Conservation (phyloP, 495 filamentous ascomycete species). For the Aspergillus steynii region DNA sequence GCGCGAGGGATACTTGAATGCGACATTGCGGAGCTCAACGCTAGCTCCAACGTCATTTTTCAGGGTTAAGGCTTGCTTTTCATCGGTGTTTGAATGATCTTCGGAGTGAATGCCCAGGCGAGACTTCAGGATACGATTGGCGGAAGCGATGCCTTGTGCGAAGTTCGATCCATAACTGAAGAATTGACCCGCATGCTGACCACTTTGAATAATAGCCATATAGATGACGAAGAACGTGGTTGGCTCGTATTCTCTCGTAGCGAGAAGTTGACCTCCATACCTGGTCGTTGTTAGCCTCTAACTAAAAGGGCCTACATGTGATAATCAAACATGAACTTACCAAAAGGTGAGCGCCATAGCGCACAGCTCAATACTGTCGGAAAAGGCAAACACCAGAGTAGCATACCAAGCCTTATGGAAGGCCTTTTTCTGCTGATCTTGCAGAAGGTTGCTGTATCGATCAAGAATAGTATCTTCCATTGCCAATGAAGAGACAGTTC, state of each 20-base stretch:
- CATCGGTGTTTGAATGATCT: neutral
- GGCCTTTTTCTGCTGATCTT: constrained; percentile 50
- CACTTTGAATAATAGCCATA: constrained; percentile 58
- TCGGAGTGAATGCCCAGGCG: constrained; percentile 7
- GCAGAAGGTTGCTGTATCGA: constrained; percentile 50
- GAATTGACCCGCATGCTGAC: constrained; percentile 54
- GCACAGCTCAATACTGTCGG: constrained; percentile 47
- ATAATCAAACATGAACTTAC: constrained; percentile 31
- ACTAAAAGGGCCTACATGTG: neutral
- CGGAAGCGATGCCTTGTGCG: constrained; percentile 57
- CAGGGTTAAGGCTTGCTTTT: neutral
- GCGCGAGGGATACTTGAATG: constrained; percentile 61
- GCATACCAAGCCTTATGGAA: constrained; percentile 52
- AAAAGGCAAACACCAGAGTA: constrained; percentile 35
- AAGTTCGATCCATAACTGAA: constrained; percentile 52
- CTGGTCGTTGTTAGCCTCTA: constrained; percentile 5
- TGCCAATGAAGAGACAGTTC: constrained; percentile 56
- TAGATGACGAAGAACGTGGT: constrained; percentile 59
- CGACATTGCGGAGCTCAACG: constrained; percentile 48
- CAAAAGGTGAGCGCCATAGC: constrained; percentile 60
- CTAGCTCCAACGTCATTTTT: constrained; percentile 2
- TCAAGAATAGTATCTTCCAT: constrained; percentile 51
- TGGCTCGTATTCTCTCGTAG: constrained; percentile 48
- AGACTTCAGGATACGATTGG: constrained; percentile 50
- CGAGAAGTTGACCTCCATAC: constrained; percentile 58